Conservation (phyloP, 192 early-diverging fungal species). For the Lunasporangiospora selenospora region DNA sequence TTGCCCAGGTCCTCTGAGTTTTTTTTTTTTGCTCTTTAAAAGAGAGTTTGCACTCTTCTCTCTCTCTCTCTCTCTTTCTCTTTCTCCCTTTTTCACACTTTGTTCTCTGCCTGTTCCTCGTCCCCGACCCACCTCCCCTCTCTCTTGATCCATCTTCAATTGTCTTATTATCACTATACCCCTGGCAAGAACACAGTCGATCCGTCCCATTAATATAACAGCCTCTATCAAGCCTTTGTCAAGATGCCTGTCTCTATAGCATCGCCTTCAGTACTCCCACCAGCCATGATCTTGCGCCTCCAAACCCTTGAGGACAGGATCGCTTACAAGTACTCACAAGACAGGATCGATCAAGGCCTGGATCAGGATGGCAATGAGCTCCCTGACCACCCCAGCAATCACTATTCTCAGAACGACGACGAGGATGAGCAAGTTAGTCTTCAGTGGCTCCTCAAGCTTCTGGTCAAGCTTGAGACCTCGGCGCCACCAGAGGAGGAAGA, state of each 20-base stretch:
- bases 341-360: constrained; percentile 42
- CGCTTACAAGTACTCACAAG: constrained; percentile 45
- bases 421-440: constrained; percentile 7
- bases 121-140: too few relatives aligned
- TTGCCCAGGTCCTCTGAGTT: too few relatives aligned
- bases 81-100: too few relatives aligned
- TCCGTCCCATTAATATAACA: too few relatives aligned
- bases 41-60: too few relatives aligned
- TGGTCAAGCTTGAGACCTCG: constrained; percentile 26
- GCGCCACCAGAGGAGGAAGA: constrained; percentile 36
- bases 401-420: constrained; percentile 4
- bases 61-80: too few relatives aligned
- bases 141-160: too few relatives aligned
- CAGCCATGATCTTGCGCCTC: constrained; percentile 11
- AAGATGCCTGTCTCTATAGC: constrained; percentile 6
- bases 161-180: too few relatives aligned
- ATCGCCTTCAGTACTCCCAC: constrained; percentile 24
- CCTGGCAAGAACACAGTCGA: too few relatives aligned
- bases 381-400: constrained; percentile 3
- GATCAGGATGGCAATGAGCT: constrained; percentile 45
- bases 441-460: constrained; percentile 32
- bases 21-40: too few relatives aligned
- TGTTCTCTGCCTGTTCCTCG: too few relatives aligned
- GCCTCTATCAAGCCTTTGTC: too few relatives aligned
- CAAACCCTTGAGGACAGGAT: constrained; percentile 37